Conservation (phyloP, 768 basidiomycete genomes). For the Amanita rimosa region DNA sequence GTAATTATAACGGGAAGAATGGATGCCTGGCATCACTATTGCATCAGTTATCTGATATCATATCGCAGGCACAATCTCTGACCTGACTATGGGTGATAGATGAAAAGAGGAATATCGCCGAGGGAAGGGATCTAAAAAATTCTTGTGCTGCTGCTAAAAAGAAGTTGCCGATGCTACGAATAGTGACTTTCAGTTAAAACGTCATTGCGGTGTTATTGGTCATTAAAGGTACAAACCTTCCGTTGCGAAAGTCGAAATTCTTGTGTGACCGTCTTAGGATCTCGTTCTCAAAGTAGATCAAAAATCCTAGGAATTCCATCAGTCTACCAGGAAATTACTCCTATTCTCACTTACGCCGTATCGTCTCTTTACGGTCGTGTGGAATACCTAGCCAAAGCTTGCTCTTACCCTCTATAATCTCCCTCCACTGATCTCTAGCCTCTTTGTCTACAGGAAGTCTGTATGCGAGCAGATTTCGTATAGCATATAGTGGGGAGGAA, state of each 20-base stretch:
- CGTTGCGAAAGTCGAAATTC: conserved; percentile 88
- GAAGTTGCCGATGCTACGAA: conserved; percentile 85
- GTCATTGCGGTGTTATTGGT: not conserved
- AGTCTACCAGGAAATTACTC: not conserved
- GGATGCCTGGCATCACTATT: conserved; percentile 34
- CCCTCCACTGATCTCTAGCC: conserved; percentile 84
- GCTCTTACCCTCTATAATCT: conserved; percentile 84
- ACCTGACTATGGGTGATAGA: conserved; percentile 78
- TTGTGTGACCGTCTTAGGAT: conserved; percentile 85
- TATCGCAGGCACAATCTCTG: conserved; percentile 1
- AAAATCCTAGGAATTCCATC: conserved; percentile 50
- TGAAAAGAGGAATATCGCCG: conserved; percentile 89
- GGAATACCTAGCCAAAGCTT: conserved; percentile 79
- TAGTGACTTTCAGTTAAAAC: too few relatives aligned
- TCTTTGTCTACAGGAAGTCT: conserved; percentile 69
- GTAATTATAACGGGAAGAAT: conserved; percentile 90
- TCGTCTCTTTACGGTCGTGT: conserved; percentile 81
- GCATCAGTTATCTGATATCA: not conserved
- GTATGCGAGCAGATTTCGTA: conserved; percentile 68
- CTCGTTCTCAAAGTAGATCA: conserved; percentile 88
- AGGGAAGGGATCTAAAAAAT: conserved; percentile 88
- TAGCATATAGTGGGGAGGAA: conserved; percentile 56
- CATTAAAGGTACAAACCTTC: conserved; percentile 42
- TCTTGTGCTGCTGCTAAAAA: conserved; percentile 82
- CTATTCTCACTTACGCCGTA: conserved; percentile 46